A percentile compares a stretch with the other conserved stretches of the same genome.
Conservation (phyloP, 2,329 filamentous ascomycete genomes). For the Apiospora rasikravindrae region DNA sequence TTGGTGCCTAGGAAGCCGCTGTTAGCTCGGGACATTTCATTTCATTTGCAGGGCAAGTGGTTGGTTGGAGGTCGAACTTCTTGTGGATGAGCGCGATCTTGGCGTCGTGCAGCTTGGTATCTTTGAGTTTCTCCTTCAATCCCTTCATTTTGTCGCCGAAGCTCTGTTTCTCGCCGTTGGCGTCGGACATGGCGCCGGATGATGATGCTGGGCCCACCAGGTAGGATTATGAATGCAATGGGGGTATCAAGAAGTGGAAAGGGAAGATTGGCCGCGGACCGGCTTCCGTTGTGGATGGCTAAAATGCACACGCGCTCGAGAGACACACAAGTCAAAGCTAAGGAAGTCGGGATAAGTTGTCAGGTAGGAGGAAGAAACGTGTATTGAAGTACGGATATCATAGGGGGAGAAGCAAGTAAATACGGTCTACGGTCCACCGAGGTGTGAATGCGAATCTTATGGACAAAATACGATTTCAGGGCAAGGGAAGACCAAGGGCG, state of each 20-base stretch:
- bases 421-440: not conserved
- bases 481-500: not conserved
- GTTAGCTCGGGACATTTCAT: not conserved
- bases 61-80: constrained; percentile 49
- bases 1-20: constrained; percentile 48
- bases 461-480: not conserved
- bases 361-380: not conserved
- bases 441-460: constrained; percentile 11
- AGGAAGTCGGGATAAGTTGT: not conserved
- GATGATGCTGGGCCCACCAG: not conserved
- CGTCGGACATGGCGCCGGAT: not conserved
- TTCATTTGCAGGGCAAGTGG: not conserved
- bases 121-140: constrained; percentile 58
- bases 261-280: not conserved
- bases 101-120: constrained; percentile 59
- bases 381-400: constrained; percentile 4
- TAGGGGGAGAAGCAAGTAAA: not conserved
- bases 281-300: not conserved
- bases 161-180: constrained; percentile 23
- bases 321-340: not conserved
- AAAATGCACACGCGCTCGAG: not conserved
- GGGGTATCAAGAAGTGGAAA: constrained; percentile 1
- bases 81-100: constrained; percentile 64
- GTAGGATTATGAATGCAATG: not conserved
- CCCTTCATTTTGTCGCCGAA: constrained; percentile 55